A percentile compares a stretch with the other conserved stretches of the same genome.
Conservation (phyloP, 2,329 filamentous ascomycete genomes). For the Phymatotrichopsis omnivora region DNA sequence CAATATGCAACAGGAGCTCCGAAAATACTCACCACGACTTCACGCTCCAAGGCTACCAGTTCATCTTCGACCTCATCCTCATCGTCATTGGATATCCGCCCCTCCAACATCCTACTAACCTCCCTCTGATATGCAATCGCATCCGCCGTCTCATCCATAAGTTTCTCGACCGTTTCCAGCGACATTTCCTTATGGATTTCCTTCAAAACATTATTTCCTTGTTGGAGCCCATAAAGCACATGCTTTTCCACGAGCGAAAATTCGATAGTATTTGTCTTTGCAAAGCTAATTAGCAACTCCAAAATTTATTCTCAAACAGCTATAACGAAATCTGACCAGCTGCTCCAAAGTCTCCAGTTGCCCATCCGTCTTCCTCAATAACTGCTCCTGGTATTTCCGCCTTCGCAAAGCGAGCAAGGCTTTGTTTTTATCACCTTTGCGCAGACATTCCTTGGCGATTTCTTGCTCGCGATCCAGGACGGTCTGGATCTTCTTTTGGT, state of each 20-base stretch:
- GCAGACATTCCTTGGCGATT: conserved; percentile 63
- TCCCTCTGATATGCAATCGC: conserved; percentile 78
- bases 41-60: conserved; percentile 65
- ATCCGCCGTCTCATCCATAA: conserved; percentile 25
- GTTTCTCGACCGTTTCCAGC: conserved; percentile 22
- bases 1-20: conserved; percentile 14
- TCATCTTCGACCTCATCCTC: conserved; percentile 98
- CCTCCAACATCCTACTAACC: conserved; percentile 80
- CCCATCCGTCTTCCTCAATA: conserved; percentile 66
- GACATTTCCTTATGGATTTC: conserved; percentile 26
- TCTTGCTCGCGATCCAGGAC: conserved; percentile 57
- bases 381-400: conserved; percentile 67
- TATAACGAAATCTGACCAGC: conserved; percentile 34
- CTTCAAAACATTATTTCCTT: conserved; percentile 25
- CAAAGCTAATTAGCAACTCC: not conserved
- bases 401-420: conserved; percentile 81
- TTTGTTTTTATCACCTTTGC: conserved; percentile 60
- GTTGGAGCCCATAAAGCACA: conserved; percentile 67
- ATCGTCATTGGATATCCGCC: conserved; percentile 82
- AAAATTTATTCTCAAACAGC: not conserved
- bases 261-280: conserved; percentile 47
- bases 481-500: conserved; percentile 41
- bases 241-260: conserved; percentile 97
- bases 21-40: conserved; percentile 41
- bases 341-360: conserved; percentile 58